Base-by-base conservation (phyloP, 208 protist species). In the Trypanosoma boissoni region DNA sequence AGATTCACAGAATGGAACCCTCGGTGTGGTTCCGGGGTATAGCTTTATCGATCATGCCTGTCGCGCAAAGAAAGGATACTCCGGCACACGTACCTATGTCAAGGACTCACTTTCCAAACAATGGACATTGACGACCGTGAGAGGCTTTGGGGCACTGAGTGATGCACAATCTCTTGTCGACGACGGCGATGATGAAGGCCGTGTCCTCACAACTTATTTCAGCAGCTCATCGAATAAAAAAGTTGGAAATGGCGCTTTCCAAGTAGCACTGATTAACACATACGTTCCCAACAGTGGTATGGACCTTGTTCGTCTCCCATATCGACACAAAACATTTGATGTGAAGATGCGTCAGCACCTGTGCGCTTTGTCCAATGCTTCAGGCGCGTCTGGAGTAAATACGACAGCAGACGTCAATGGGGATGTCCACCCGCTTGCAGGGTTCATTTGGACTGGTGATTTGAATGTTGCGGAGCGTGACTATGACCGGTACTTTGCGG, bases 211-310 rank as follows among this genome's bases (percentile, higher is more conserved):
- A 0, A 81, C 90, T n/a, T 91, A 94, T 20, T 76, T 93, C 32
- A 56, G 68, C 4, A 14, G 41, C 18, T 59, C 45, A 18, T 50
- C 36, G 23, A 51, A n/a, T 12, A 34, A 21, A 59, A 34, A 44
- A 6, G 43, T 53, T n/a, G 31, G 21, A n/a, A 26, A 37, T 36
- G 26, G 65, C 9, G 52, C 41, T 2, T 68, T 76, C 24, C 37
- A 36, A 16, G 42, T 97, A 6, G 86, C 83, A 14, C 34, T 98
- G 1, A 72, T 97, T 29, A 94, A 92, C 66, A 92, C 88, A 20
- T 98, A 98, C 72, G 80, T 97, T n/a, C 90, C 95, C 21, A 98
- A 98, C 73, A 84, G 88, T 42, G 92, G 95, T 18, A 87, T 93
- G 71, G 72, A 57, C 20, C 74, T 98, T 10, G 78, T 93, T 27